These are phyloP conservation scores for Mycosarcoma maydis DNA, from an alignment of 1,284 basidiomycete genomes.

Conservation along the genomic window DNA sequence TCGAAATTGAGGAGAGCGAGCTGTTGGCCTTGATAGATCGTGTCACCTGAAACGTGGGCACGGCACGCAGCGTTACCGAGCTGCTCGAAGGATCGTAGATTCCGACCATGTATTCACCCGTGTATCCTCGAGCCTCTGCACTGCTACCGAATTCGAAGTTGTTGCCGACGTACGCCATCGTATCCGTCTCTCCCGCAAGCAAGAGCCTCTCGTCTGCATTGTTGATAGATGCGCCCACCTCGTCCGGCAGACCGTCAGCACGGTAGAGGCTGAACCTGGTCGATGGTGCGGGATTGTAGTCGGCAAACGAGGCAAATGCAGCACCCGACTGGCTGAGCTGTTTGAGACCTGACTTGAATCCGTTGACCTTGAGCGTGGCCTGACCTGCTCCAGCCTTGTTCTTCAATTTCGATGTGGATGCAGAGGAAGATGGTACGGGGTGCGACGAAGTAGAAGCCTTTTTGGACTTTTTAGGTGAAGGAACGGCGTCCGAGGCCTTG, in stretches of 20 bases:
- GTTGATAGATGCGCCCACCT: constrained; percentile 21
- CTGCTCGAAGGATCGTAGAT: constrained; percentile 58
- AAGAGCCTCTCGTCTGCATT: constrained; percentile 48
- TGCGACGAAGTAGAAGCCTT: constrained; percentile 17
- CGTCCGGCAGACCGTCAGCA: constrained; percentile 42
- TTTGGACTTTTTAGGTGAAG: constrained; percentile 39
- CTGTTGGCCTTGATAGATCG: constrained; percentile 57
- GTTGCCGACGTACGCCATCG: constrained; percentile 54
- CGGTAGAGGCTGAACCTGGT: constrained; percentile 48
- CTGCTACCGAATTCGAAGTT: constrained; percentile 56
- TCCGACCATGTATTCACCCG: constrained; percentile 64
- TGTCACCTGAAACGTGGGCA: constrained; percentile 59
- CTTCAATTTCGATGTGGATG: constrained; percentile 21
- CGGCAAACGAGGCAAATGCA: constrained; percentile 44
- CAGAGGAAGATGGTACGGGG: constrained; percentile 10
- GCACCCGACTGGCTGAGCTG: constrained; percentile 35
- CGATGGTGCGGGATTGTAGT: constrained; percentile 41
- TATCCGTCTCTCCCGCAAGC: constrained; percentile 56
- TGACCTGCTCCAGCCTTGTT: constrained; percentile 23
- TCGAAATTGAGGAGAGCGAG: constrained; percentile 51
- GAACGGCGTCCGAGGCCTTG: constrained; percentile 24
- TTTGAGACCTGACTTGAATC: constrained; percentile 12
- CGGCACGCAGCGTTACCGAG: constrained; percentile 57
- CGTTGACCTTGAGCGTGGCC: constrained; percentile 26
- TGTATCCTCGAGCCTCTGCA: constrained; percentile 54